Percentiles rank a stretch among this genome's conserved stretches.
Conservation (phyloP, 768 basidiomycete genomes). For the Lepiota subincarnata region DNA sequence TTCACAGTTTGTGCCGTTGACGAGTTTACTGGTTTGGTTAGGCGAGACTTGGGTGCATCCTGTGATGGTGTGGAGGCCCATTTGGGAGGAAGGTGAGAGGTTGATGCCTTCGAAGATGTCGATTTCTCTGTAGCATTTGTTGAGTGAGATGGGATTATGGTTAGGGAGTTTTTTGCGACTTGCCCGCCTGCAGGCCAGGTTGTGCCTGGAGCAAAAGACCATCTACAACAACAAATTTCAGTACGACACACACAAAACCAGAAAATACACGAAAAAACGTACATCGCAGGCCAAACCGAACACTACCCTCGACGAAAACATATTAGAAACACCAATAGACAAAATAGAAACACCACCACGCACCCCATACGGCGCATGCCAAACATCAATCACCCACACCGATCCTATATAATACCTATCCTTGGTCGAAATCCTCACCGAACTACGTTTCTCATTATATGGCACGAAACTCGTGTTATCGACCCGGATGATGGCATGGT, state of each 20-base stretch:
- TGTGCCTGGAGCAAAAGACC: slow-evolving; percentile 43
- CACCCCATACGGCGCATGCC: slow-evolving; percentile 59
- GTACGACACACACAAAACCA: background rate
- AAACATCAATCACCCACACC: slow-evolving; percentile 59
- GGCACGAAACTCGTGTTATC: slow-evolving; percentile 57
- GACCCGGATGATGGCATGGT: slow-evolving; percentile 69
- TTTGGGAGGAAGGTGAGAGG: slow-evolving; percentile 55
- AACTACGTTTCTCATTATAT: slow-evolving; percentile 55
- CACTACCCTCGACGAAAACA: slow-evolving; percentile 35
- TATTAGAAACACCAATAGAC: background rate
- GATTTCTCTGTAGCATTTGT: slow-evolving; percentile 42
- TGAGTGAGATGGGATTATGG: too few species aligned
- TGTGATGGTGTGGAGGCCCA: slow-evolving; percentile 64
- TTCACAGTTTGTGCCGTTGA: slow-evolving; percentile 59
- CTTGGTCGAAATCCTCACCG: slow-evolving; percentile 53
- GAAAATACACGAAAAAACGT: background rate
- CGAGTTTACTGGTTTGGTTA: slow-evolving; percentile 44
- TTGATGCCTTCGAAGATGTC: slow-evolving; percentile 87
- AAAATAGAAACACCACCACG: slow-evolving; percentile 20
- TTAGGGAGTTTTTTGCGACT: slow-evolving; percentile 12
- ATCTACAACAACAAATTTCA: slow-evolving; percentile 14
- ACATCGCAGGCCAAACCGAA: slow-evolving; percentile 67
- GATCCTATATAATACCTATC: slow-evolving; percentile 51
- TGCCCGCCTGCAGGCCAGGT: slow-evolving; percentile 61
- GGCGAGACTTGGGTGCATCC: slow-evolving; percentile 52